Evolutionary conservation across 805 yeast genomes (phyloP).

Genomic region (Cyberlindnera euphorbiiphila): DNA sequence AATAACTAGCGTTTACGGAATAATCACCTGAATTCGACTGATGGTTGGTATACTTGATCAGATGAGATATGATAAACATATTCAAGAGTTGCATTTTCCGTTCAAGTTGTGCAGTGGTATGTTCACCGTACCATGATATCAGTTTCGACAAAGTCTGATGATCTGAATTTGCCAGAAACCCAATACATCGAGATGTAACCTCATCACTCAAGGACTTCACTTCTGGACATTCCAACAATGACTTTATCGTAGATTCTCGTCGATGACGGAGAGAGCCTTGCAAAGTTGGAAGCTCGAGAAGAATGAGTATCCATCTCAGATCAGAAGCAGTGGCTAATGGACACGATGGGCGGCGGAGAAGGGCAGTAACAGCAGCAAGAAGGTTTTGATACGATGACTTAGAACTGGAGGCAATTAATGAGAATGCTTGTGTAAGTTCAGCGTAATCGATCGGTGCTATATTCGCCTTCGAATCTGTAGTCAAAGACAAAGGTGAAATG

Average conservation of each 20-base stretch:
- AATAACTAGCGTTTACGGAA: too few species aligned
- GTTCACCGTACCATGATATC: constrained; percentile 52
- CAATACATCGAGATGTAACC: constrained; percentile 63
- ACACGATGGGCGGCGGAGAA: constrained; percentile 48
- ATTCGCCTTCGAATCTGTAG: not conserved
- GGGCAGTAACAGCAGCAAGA: constrained; percentile 45
- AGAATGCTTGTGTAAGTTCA: constrained; percentile 45
- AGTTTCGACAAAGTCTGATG: constrained; percentile 38
- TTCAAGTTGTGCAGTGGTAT: constrained; percentile 40
- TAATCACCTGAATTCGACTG: too few species aligned
- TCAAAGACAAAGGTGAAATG: constrained; percentile 20
- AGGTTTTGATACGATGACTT: constrained; percentile 56
- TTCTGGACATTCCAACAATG: constrained; percentile 40
- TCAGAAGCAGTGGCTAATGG: constrained; percentile 38
- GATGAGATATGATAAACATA: too few species aligned
- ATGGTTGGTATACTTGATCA: too few species aligned
- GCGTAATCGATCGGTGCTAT: constrained; percentile 45
- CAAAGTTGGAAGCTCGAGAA: constrained; percentile 66
- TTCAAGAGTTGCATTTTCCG: constrained; percentile 59
- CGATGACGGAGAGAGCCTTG: constrained; percentile 40
- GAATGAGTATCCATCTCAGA: constrained; percentile 56
- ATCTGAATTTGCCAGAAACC: constrained; percentile 55
- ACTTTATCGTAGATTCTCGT: constrained; percentile 3
- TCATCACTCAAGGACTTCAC: constrained; percentile 60
- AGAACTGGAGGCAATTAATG: constrained; percentile 50